phyloP scores from a whole-genome alignment of 2,329 filamentous ascomycete species.

The Hymenoscyphus occultus region DNA sequence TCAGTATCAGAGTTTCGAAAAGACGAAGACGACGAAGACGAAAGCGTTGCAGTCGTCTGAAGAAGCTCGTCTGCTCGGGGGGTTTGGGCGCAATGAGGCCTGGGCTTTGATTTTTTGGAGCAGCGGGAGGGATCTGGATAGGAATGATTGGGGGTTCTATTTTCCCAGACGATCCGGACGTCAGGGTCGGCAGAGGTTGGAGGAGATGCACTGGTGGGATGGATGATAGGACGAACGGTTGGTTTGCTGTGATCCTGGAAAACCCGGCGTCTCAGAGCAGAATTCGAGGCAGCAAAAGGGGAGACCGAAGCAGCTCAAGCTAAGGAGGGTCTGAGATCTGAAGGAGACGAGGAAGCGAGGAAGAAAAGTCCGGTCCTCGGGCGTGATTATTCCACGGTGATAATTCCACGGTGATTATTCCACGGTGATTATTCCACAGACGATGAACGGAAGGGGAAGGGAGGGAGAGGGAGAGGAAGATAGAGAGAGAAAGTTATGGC shows the following conservation, averaged over 20 bases:
- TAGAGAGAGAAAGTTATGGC: neutral
- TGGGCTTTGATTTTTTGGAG: neutral
- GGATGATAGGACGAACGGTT: conserved; percentile 4
- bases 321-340: neutral
- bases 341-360: neutral
- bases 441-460: neutral
- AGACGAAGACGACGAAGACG: conserved; percentile 1
- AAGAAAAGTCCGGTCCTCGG: conserved; percentile 17
- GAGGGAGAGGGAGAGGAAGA: neutral
- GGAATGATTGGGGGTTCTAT: conserved; percentile 8
- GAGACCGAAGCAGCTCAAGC: neutral
- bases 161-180: conserved; percentile 11
- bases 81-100: conserved; percentile 4
- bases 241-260: neutral
- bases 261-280: neutral
- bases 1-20: neutral
- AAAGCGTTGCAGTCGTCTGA: neutral
- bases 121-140: no score
- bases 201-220: no score
- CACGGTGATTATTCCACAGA: conserved; percentile 15
- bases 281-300: neutral
- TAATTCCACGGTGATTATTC: conserved; percentile 24
- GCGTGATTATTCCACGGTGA: conserved; percentile 24
- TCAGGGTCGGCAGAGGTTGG: neutral
- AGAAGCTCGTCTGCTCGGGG: neutral